Conservation (phyloP, 345 rosid species). For the Salix brachista region DNA sequence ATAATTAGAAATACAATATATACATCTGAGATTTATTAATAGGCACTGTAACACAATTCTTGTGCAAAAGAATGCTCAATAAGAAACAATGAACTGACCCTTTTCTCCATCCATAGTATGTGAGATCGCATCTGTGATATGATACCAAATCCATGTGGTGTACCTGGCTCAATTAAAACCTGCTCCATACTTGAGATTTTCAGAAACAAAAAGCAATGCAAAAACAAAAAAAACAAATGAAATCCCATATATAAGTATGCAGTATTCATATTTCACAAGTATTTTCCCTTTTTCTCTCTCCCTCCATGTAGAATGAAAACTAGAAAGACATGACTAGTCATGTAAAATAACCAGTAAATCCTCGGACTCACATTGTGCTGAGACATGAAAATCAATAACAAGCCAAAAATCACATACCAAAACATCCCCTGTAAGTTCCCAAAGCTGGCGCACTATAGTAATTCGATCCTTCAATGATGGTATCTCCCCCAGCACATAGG, state of each 20-base stretch:
- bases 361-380: not conserved
- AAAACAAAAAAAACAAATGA: too few species aligned
- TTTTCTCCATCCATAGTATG: constrained; percentile 92
- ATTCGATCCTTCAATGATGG: constrained; percentile 85
- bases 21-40: not conserved
- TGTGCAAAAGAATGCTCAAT: not conserved
- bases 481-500: constrained; percentile 95
- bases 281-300: not conserved
- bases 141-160: constrained; percentile 87
- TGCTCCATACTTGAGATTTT: constrained; percentile 28
- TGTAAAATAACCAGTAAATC: not conserved
- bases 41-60: not conserved
- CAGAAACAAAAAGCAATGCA: not conserved
- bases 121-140: constrained; percentile 95
- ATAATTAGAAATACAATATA: constrained; percentile 2
- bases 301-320: not conserved
- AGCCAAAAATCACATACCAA: constrained; percentile 46
- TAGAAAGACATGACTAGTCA: not conserved
- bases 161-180: constrained; percentile 92
- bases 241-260: not conserved
- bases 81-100: constrained; percentile 42
- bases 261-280: not conserved
- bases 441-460: constrained; percentile 84
- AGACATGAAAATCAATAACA: constrained; percentile 2
- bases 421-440: constrained; percentile 92